Percentiles rank a stretch among this genome's conserved stretches.
Conservation (phyloP, 2,329 filamentous ascomycete genomes). For the Cercospora sp. region DNA sequence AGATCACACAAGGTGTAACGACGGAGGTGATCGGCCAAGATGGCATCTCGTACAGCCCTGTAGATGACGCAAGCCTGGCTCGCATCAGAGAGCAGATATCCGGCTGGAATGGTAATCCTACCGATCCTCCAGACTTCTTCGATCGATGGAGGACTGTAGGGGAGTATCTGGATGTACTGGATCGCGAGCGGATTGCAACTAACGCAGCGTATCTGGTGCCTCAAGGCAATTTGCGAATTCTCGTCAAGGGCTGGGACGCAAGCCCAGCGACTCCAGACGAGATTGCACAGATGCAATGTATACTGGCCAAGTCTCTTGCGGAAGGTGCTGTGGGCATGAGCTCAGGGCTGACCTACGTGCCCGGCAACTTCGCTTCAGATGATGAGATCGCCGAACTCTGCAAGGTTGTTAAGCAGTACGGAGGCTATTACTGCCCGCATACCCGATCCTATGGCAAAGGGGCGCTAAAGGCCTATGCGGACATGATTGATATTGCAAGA, state of each 20-base stretch:
- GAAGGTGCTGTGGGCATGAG: conserved; percentile 35
- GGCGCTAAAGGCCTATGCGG: conserved; percentile 31
- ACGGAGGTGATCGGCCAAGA: conserved; percentile 36
- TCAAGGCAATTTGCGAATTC: conserved; percentile 34
- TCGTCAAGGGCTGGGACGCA: conserved; percentile 33
- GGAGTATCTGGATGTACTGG: conserved; percentile 32
- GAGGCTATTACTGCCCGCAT: conserved; percentile 35
- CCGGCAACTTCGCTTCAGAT: conserved; percentile 32
- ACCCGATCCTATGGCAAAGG: conserved; percentile 34
- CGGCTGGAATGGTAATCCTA: conserved; percentile 35
- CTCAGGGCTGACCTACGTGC: conserved; percentile 34
- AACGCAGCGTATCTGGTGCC: conserved; percentile 35
- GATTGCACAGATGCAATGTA: conserved; percentile 29
- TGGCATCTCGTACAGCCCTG: conserved; percentile 34
- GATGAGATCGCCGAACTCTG: conserved; percentile 32
- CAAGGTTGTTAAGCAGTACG: conserved; percentile 30
- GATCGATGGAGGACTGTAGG: conserved; percentile 32
- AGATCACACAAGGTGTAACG: conserved; percentile 35
- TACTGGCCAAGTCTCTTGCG: conserved; percentile 25
- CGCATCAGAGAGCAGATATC: conserved; percentile 34
- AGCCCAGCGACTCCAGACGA: conserved; percentile 26
- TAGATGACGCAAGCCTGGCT: conserved; percentile 27
- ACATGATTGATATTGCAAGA: conserved; percentile 34
- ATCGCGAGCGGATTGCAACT: conserved; percentile 29
- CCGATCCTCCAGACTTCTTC: conserved; percentile 30